phyloP scores from a whole-genome alignment of 176 grass and related monocot species.

The Aegilops speltoides region DNA sequence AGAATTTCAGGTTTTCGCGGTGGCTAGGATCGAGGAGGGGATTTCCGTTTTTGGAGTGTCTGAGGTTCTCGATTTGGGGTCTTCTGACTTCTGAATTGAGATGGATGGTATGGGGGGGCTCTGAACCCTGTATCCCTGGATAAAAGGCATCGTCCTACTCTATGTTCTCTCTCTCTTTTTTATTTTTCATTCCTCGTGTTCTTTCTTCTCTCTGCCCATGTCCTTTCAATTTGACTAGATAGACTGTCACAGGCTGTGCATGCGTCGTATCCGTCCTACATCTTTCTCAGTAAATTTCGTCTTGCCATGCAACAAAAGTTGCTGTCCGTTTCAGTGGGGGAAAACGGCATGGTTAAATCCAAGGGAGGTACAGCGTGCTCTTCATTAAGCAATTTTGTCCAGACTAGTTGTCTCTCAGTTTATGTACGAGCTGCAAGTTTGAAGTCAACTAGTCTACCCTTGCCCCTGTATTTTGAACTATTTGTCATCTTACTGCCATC shows the following conservation, averaged over 20 bases:
- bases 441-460: neutral
- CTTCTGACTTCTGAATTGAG: neutral
- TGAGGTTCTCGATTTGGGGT: neutral
- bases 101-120: constrained; percentile 1
- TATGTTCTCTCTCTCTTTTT: neutral
- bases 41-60: neutral
- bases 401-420: neutral
- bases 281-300: neutral
- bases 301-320: neutral
- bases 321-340: neutral
- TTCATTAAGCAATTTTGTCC: neutral
- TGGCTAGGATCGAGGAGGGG: neutral
- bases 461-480: neutral
- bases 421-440: neutral
- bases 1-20: constrained; percentile 7
- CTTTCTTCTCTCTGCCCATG: no score
- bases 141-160: neutral
- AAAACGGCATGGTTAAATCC: neutral
- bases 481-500: neutral
- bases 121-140: constrained; percentile 12
- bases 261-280: neutral
- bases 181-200: no score
- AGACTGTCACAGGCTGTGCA: no score
- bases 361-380: neutral
- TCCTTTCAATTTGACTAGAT: no score